These are phyloP conservation scores for Saccharomycopsis capsularis DNA, from an alignment of 805 yeast species.

Conservation along the genomic window DNA sequence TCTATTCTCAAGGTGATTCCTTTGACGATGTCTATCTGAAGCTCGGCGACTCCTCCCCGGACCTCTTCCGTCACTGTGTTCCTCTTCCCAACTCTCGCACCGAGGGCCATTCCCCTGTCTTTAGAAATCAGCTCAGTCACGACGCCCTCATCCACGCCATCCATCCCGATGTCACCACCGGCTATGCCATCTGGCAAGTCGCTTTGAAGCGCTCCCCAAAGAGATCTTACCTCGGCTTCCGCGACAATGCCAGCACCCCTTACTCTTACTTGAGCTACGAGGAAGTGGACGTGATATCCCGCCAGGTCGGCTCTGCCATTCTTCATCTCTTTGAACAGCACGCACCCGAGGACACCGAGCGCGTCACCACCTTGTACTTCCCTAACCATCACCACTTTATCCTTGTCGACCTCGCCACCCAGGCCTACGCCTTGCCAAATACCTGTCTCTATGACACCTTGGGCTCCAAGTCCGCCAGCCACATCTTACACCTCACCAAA, in stretches of 20 bases:
- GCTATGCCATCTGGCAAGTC: conserved; percentile 1
- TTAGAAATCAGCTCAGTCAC: neutral
- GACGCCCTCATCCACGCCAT: neutral
- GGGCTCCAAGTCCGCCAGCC: conserved; percentile 43
- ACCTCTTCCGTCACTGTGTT: too few species aligned
- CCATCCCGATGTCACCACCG: conserved; percentile 7
- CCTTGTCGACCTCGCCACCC: conserved; percentile 49
- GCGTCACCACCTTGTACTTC: conserved; percentile 42
- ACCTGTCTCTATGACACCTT: conserved; percentile 40
- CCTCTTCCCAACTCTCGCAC: neutral
- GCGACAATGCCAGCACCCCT: neutral
- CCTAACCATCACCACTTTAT: conserved; percentile 52
- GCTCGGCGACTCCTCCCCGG: neutral
- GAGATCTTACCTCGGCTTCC: neutral
- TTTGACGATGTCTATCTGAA: neutral
- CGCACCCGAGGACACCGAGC: conserved; percentile 21
- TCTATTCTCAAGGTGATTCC: neutral
- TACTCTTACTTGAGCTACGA: neutral
- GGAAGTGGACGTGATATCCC: neutral
- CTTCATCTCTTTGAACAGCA: neutral
- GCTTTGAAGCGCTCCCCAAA: neutral
- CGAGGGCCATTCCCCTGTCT: conserved; percentile 6
- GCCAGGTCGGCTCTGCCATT: neutral
- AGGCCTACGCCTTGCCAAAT: conserved; percentile 38
- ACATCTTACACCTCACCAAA: conserved; percentile 44